These are phyloP conservation scores for Ascochyta koolunga DNA, from an alignment of 2,329 filamentous ascomycete species.

Conservation along the genomic window DNA sequence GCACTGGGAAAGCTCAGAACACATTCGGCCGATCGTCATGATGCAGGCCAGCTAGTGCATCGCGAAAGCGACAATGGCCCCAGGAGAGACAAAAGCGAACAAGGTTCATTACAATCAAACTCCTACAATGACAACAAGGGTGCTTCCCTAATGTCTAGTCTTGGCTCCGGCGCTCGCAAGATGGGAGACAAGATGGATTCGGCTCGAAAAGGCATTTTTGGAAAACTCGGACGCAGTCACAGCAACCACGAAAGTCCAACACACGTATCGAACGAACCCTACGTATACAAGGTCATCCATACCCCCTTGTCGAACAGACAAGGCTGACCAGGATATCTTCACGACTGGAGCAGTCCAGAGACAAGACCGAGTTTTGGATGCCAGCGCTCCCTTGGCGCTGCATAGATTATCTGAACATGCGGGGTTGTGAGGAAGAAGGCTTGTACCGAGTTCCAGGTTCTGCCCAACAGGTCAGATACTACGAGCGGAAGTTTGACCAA, in stretches of 20 bases:
- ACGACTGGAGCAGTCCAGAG: conserved; percentile 81
- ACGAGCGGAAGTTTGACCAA: conserved; percentile 89
- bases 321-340: conserved; percentile 91
- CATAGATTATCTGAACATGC: conserved; percentile 91
- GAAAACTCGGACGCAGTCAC: conserved; percentile 73
- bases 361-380: conserved; percentile 99
- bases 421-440: conserved; percentile 90
- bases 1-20: conserved; percentile 65
- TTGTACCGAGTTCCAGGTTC: conserved; percentile 92
- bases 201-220: conserved; percentile 81
- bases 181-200: conserved; percentile 74
- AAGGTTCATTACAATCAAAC: conserved; percentile 49
- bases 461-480: conserved; percentile 88
- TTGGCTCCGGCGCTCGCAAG: conserved; percentile 74
- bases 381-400: conserved; percentile 92
- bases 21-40: conserved; percentile 72
- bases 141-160: conserved; percentile 71
- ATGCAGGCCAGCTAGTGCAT: conserved; percentile 38
- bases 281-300: conserved; percentile 84
- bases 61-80: conserved; percentile 37
- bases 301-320: conserved; percentile 86
- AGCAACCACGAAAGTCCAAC: conserved; percentile 72
- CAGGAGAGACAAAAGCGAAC: conserved; percentile 40
- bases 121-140: conserved; percentile 67
- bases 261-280: conserved; percentile 76